Evolutionary conservation across 371 early-diverging fungal species (phyloP).

Genomic region (Lichtheimia corymbifera): DNA sequence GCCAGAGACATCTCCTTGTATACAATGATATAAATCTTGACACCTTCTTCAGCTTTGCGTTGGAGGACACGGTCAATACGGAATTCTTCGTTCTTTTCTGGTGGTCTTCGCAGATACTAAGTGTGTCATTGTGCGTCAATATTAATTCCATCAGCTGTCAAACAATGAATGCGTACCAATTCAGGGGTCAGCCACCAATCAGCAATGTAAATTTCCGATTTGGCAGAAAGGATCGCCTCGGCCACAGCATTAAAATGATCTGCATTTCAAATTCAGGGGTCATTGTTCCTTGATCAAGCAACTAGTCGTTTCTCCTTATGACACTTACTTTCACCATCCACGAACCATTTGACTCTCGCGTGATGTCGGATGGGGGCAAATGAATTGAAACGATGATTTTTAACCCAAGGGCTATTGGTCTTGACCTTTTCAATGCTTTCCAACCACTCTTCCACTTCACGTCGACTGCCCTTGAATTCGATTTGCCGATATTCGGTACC

Average conservation of each 20-base stretch:
- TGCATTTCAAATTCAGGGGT: constrained; percentile 9
- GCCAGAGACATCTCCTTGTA: constrained; percentile 89
- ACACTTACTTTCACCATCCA: constrained; percentile 71
- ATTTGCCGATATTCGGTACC: constrained; percentile 64
- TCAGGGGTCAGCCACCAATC: constrained; percentile 55
- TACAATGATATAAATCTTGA: constrained; percentile 86
- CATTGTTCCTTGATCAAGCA: neutral
- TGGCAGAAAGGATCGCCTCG: constrained; percentile 74
- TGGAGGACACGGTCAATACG: constrained; percentile 84
- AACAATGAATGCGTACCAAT: constrained; percentile 21
- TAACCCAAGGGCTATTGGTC: constrained; percentile 68
- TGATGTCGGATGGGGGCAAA: constrained; percentile 80
- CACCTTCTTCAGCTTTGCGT: constrained; percentile 85
- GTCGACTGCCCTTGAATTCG: constrained; percentile 68
- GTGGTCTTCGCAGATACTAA: constrained; percentile 79
- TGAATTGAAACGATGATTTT: constrained; percentile 70
- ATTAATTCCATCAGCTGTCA: neutral
- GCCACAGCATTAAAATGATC: constrained; percentile 83
- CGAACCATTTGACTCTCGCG: constrained; percentile 73
- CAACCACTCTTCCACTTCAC: constrained; percentile 68
- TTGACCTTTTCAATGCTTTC: constrained; percentile 59
- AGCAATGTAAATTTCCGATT: constrained; percentile 75
- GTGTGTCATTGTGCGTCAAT: neutral
- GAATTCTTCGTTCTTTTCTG: constrained; percentile 70
- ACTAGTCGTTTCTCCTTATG: too few species aligned